Base-by-base conservation (phyloP, 2,329 filamentous ascomycete genomes). In the Trichoderma arundinaceum region DNA sequence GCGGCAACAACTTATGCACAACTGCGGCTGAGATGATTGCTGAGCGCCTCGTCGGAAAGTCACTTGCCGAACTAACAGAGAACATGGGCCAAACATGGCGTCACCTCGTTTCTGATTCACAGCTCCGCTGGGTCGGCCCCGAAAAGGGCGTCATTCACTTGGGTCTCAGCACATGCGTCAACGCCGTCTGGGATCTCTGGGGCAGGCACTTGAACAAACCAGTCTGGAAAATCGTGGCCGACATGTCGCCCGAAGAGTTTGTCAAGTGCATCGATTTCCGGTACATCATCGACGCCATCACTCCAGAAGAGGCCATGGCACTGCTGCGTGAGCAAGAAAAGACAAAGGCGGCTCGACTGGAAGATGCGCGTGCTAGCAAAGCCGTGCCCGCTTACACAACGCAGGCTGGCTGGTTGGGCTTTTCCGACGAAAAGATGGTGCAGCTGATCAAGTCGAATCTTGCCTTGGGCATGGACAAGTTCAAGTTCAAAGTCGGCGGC, bases 141-240 rank as follows among this genome's bases (percentile, higher is more conserved):
- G 93, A 97, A 74, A 97, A 97, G 80, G 93, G 93, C 67, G 93
- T 97, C 49, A 96, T 96, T 72, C 93, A 97, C 78, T 90, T 97
- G 6, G 94, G 92, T 1, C 88, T 97, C 10, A 92, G 92, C 41
- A 91, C 92, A 48, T 90, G 96, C n/a, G 91, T 95, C 71, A 97
- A 97, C 76, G 92, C 92, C 9, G 84, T 96, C 72, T 97, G 93
- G 93, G 93, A 97, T 77, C 86, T 97, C n/a, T 96, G 93, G 92
- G 92, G 91, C 57, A 96, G 95, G 80, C 85, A 85, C 3, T 85
- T 94, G 39, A 83, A 86, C 70, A 96, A 96, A 82, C 93, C 93
- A 3, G 92, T 96, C 13, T 96, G 93, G 93, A 85, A 88, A 66
- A 89, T 97, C 68, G 90, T 97, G 22, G 89, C 91, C 9, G 93